Percentiles rank a stretch among this genome's conserved stretches.
These are phyloP conservation scores for Trichocladium antarcticum DNA, from an alignment of 495 filamentous ascomycete species.

Conservation along the genomic window DNA sequence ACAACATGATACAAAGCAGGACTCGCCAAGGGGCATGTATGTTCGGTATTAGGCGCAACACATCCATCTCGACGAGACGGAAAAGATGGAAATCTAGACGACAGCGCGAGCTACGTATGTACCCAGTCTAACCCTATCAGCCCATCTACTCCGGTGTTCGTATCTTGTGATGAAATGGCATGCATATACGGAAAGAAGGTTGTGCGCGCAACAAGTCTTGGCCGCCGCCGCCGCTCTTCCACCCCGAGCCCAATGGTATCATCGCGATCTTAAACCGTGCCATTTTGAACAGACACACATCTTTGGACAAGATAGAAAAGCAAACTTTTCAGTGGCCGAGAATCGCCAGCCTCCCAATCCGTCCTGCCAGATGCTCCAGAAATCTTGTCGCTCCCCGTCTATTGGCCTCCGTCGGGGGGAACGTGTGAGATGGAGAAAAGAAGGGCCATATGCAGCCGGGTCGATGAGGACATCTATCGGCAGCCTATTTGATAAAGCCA, in stretches of 20 bases:
- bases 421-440: not conserved
- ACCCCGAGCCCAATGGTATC: slow-evolving; percentile 2
- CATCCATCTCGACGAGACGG: no score
- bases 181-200: not conserved
- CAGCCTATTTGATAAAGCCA: not conserved
- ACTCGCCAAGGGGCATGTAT: no score
- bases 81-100: not conserved
- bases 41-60: no score
- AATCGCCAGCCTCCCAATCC: not conserved
- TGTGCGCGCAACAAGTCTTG: not conserved
- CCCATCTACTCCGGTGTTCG: not conserved
- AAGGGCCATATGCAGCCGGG: not conserved
- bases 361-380: not conserved
- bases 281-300: not conserved
- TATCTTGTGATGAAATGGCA: not conserved
- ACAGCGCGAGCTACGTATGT: not conserved
- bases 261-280: slow-evolving; percentile 5
- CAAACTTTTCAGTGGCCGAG: not conserved
- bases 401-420: not conserved
- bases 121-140: not conserved
- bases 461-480: no score
- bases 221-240: not conserved
- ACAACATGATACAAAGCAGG: no score
- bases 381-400: not conserved
- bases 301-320: not conserved